Conservation (phyloP, 2,329 filamentous ascomycete species). For the Penicillium sp. region DNA sequence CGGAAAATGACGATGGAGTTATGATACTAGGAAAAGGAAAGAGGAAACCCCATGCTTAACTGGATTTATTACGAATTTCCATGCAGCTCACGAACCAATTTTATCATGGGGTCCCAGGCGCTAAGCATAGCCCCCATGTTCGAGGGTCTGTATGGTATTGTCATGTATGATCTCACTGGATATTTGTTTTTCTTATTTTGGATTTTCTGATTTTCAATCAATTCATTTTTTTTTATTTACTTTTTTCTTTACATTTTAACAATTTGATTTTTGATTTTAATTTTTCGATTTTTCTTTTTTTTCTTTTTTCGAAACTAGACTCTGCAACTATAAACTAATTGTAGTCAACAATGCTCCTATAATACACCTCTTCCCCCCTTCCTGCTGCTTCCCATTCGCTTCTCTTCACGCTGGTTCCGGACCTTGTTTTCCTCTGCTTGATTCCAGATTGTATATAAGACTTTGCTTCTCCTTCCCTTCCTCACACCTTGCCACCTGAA, state of each 20-base stretch:
- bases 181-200: background rate
- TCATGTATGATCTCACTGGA: background rate
- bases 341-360: slow-evolving; percentile 14
- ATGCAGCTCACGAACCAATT: background rate
- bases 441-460: slow-evolving; percentile 7
- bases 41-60: background rate
- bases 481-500: slow-evolving; percentile 8
- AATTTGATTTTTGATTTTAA: slow-evolving; percentile 5
- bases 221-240: slow-evolving; percentile 3
- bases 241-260: slow-evolving; percentile 3
- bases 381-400: background rate
- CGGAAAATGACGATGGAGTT: background rate
- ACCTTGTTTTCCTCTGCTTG: background rate
- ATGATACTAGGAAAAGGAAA: too few relatives aligned
- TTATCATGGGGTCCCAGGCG: background rate
- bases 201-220: background rate
- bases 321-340: slow-evolving; percentile 11
- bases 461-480: background rate
- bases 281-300: slow-evolving; percentile 9
- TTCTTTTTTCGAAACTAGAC: background rate
- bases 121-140: background rate
- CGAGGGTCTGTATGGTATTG: background rate
- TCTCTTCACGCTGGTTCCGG: background rate
- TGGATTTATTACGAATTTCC: background rate
- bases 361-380: slow-evolving; percentile 15